phyloP scores from a whole-genome alignment of 768 basidiomycete genomes.

The Sporobolomyces phaffii region DNA sequence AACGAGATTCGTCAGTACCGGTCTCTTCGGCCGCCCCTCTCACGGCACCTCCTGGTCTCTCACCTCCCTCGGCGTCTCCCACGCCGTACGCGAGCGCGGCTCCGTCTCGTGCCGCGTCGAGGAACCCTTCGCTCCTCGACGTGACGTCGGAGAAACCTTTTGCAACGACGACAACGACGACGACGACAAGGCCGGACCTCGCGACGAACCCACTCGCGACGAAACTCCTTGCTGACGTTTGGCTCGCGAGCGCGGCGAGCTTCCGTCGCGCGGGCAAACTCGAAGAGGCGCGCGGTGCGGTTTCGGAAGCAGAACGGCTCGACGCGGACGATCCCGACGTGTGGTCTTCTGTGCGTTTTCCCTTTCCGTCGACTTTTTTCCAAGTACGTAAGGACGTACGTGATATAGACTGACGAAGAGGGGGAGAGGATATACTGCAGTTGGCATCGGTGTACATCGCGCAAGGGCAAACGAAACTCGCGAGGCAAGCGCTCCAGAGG shows the following conservation, averaged over 20 bases:
- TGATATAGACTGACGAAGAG: not conserved
- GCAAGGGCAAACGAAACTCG: conserved; percentile 55
- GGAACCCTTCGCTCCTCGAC: conserved; percentile 13
- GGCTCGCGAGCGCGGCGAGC: conserved; percentile 90
- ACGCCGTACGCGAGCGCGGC: conserved; percentile 47
- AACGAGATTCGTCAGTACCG: conserved; percentile 1
- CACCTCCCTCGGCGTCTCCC: conserved; percentile 50
- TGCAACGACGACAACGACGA: too few relatives aligned
- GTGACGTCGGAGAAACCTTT: too few relatives aligned
- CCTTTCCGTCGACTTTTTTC: not conserved
- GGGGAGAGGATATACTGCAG: conserved; percentile 47
- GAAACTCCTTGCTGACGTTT: conserved; percentile 71
- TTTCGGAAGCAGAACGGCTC: conserved; percentile 87
- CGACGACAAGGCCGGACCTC: conserved; percentile 17
- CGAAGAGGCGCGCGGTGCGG: conserved; percentile 81
- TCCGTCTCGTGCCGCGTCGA: conserved; percentile 38
- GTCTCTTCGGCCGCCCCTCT: not conserved
- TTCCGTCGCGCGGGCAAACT: conserved; percentile 83
- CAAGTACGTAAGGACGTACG: not conserved
- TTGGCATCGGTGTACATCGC: conserved; percentile 68
- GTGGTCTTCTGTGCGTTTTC: conserved; percentile 76
- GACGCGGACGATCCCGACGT: conserved; percentile 81
- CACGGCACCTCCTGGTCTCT: not conserved
- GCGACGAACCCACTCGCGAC: conserved; percentile 52
- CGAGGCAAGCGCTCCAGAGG: conserved; percentile 73